These are phyloP conservation scores for Xanthoconium stramineum DNA, from an alignment of 768 basidiomycete genomes.

Conservation along the genomic window DNA sequence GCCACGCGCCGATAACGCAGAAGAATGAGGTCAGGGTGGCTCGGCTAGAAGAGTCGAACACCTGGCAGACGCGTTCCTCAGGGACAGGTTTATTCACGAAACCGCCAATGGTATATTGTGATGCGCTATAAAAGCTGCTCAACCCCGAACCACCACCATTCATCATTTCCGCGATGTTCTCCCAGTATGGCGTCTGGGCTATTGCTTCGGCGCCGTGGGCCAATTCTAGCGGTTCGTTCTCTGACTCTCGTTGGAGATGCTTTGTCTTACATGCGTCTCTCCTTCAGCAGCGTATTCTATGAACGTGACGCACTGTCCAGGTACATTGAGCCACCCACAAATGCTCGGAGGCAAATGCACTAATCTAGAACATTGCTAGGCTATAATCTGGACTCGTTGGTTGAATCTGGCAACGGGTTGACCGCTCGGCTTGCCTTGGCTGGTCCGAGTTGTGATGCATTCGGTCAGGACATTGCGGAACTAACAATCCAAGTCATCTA, in stretches of 20 bases:
- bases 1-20: no score
- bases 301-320: conserved; percentile 31
- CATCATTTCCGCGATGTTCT: background rate
- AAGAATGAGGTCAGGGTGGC: no score
- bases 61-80: no score
- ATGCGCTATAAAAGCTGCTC: background rate
- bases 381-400: conserved; percentile 45
- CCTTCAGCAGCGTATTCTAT: conserved; percentile 12
- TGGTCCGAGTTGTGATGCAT: conserved; percentile 59
- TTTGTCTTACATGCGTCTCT: background rate
- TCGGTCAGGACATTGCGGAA: conserved; percentile 53
- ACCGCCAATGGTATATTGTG: background rate
- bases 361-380: conserved; percentile 34
- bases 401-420: conserved; percentile 44
- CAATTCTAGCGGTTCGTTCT: background rate
- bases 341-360: background rate
- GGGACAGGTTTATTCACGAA: no score
- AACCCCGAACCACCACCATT: no score
- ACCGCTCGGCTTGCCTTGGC: conserved; percentile 51
- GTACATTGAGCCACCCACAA: conserved; percentile 1
- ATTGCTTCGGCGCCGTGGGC: background rate
- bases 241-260: background rate
- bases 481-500: conserved; percentile 63
- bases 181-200: background rate
- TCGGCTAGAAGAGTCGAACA: no score